Conservation (phyloP, 805 yeast species). For the Yamadazyma ubonensis region DNA sequence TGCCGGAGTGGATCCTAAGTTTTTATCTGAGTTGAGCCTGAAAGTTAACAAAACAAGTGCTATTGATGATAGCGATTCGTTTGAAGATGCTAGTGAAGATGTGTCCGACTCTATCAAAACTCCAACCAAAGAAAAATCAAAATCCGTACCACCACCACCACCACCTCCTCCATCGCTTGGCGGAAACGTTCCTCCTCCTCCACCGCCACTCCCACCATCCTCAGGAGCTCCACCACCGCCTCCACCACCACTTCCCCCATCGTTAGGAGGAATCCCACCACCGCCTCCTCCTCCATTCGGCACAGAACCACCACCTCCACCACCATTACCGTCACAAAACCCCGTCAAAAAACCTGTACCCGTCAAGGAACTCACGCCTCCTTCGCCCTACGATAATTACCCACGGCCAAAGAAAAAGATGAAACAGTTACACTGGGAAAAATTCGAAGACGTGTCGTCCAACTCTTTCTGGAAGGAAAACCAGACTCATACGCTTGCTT, state of each 20-base stretch:
- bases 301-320: constrained; percentile 29
- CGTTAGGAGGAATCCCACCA: constrained; percentile 20
- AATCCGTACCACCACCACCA: constrained; percentile 20
- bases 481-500: constrained; percentile 44
- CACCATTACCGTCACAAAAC: constrained; percentile 22
- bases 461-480: constrained; percentile 63
- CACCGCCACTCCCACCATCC: constrained; percentile 19
- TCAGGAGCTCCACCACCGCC: constrained; percentile 22
- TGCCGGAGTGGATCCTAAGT: constrained; percentile 46
- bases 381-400: constrained; percentile 40
- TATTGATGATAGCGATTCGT: constrained; percentile 25
- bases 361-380: constrained; percentile 8
- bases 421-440: constrained; percentile 85
- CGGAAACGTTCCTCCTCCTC: constrained; percentile 19
- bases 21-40: constrained; percentile 51
- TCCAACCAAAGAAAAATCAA: too few species aligned
- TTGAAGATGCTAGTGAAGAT: constrained; percentile 15
- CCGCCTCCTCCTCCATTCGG: constrained; percentile 29
- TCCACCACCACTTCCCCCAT: constrained; percentile 17
- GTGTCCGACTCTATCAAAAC: too few species aligned
- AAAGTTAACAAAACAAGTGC: constrained; percentile 47
- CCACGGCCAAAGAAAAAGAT: constrained; percentile 61
- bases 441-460: constrained; percentile 49
- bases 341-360: constrained; percentile 16
- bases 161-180: constrained; percentile 17